A percentile compares a stretch with the other conserved stretches of the same genome.
phyloP scores from a whole-genome alignment of 2,329 filamentous ascomycete genomes.

The Chrysoporthe austroafricana region DNA sequence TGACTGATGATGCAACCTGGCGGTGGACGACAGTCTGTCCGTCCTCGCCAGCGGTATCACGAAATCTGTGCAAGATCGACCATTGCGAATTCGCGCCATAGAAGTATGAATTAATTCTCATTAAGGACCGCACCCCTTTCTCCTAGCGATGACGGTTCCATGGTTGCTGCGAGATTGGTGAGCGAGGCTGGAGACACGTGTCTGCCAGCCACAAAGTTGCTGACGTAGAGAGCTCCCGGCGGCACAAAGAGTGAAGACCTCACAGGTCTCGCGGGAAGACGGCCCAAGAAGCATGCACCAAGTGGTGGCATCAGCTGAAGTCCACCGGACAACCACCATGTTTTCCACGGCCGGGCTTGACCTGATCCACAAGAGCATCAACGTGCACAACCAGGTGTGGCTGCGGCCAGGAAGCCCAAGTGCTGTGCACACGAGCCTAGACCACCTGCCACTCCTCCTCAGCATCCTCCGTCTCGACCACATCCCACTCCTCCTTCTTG shows the following conservation, averaged over 20 bases:
- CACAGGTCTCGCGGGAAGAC: too few species aligned
- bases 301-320: neutral
- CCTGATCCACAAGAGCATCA: too few species aligned
- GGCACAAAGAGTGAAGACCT: too few species aligned
- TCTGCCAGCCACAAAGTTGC: too few species aligned
- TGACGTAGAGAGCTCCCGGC: too few species aligned
- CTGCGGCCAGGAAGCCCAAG: neutral
- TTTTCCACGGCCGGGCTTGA: too few species aligned
- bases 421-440: neutral
- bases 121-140: too few species aligned
- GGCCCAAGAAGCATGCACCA: neutral
- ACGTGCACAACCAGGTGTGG: neutral
- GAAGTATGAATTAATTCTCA: too few species aligned
- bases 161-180: too few species aligned
- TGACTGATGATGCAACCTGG: neutral
- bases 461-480: constrained; percentile 11
- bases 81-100: too few species aligned
- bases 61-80: neutral
- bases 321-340: neutral
- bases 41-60: neutral
- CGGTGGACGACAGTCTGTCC: neutral
- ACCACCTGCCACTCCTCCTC: constrained; percentile 16
- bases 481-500: constrained; percentile 18
- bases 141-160: too few species aligned
- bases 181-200: too few species aligned